A percentile compares a stretch with the other conserved stretches of the same genome.
Evolutionary conservation across 495 filamentous ascomycete genomes (phyloP).

Genomic region (Talaromyces ruber): DNA sequence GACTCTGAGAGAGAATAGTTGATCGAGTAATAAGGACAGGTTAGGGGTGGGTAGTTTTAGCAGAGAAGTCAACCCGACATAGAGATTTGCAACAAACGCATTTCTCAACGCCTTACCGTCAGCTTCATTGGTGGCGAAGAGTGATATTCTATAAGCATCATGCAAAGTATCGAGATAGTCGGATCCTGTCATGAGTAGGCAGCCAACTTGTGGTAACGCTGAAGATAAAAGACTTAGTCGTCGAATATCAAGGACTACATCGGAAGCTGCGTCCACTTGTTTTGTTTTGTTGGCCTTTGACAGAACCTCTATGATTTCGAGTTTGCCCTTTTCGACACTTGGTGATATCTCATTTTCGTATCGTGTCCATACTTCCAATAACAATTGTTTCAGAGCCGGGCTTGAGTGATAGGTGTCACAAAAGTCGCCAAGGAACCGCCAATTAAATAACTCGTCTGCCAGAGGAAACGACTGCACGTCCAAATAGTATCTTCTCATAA

Average conservation of each 20-base stretch:
- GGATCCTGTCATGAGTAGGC: slow-evolving; percentile 68
- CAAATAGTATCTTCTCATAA: slow-evolving; percentile 40
- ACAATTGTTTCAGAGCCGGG: slow-evolving; percentile 33
- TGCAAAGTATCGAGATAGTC: slow-evolving; percentile 75
- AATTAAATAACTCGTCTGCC: slow-evolving; percentile 24
- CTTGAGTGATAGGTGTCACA: slow-evolving; percentile 31
- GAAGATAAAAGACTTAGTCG: slow-evolving; percentile 32
- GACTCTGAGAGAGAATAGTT: slow-evolving; percentile 70
- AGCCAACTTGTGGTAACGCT: slow-evolving; percentile 25
- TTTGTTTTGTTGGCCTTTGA: background rate
- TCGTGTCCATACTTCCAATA: slow-evolving; percentile 27
- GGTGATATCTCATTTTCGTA: slow-evolving; percentile 28
- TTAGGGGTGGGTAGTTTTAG: slow-evolving; percentile 58
- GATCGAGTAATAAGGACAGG: slow-evolving; percentile 64
- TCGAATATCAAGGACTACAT: slow-evolving; percentile 24
- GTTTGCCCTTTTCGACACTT: slow-evolving; percentile 39
- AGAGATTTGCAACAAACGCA: slow-evolving; percentile 58
- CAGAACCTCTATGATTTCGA: slow-evolving; percentile 37
- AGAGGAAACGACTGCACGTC: slow-evolving; percentile 10
- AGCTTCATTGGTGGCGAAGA: slow-evolving; percentile 34
- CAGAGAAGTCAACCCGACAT: slow-evolving; percentile 61
- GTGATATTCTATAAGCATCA: slow-evolving; percentile 45
- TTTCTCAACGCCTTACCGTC: slow-evolving; percentile 39
- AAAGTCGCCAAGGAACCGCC: slow-evolving; percentile 28
- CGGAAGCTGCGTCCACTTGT: slow-evolving; percentile 29